Percentiles rank a stretch among this genome's conserved stretches.
These are phyloP conservation scores for Pelargonium nanum DNA, from an alignment of 345 rosid genomes.

Conservation along the genomic window DNA sequence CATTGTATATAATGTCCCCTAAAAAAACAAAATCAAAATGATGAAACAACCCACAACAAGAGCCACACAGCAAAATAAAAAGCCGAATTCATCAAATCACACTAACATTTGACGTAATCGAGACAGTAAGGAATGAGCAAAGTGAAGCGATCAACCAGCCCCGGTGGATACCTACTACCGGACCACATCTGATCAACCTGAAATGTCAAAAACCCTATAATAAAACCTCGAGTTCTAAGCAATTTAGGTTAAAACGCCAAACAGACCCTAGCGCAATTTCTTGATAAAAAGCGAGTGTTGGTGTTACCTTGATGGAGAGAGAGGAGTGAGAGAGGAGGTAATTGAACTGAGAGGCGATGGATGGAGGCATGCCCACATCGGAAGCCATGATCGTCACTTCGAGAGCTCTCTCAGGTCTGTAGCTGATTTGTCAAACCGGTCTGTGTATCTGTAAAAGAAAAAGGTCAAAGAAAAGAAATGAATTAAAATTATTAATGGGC, in stretches of 20 bases:
- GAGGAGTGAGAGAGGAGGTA: conserved; percentile 58
- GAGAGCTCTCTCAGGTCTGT: not conserved
- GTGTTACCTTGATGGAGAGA: conserved; percentile 47
- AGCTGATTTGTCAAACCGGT: no score
- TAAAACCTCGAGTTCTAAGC: not conserved
- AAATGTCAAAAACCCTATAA: conserved; percentile 7
- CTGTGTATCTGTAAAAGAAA: not conserved
- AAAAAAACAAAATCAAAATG: conserved; percentile 9
- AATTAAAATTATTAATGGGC: not conserved
- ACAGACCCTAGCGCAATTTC: not conserved
- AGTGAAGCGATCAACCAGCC: conserved; percentile 69
- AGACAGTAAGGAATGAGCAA: conserved; percentile 84
- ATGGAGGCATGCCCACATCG: conserved; percentile 52
- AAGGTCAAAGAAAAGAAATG: not conserved
- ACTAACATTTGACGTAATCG: conserved; percentile 71
- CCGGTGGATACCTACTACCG: conserved; percentile 51
- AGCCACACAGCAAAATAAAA: not conserved
- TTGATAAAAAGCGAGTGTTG: not conserved
- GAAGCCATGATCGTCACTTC: conserved; percentile 32
- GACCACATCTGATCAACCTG: conserved; percentile 83
- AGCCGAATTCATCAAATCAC: not conserved
- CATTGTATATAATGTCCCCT: conserved; percentile 91
- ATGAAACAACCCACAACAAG: not conserved
- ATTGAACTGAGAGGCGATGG: conserved; percentile 75
- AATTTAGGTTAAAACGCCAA: not conserved